Evolutionary conservation across 2,329 filamentous ascomycete genomes (phyloP), one percentile per base, ranked within the genome.

Genomic region (Byssoonygena ceratinophila): DNA sequence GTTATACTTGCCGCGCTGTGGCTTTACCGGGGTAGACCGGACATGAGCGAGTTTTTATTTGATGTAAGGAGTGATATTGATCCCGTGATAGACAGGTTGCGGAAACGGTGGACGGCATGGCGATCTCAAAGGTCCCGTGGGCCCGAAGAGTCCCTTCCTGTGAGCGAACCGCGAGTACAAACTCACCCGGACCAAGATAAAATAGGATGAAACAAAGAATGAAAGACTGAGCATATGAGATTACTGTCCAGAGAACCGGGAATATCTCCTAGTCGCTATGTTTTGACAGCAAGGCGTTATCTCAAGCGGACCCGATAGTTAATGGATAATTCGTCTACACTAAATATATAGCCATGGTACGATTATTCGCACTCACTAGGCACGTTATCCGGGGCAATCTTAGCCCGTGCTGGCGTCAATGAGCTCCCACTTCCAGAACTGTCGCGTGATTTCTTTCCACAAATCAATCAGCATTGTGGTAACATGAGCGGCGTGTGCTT

Each of bases 401-500:
- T 20, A 37, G 4, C 20, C 8, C 18, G 18, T 9, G 37, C 22
- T 29, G 14, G 50, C 23, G 12, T 36, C 46, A 40, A 58, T 54
- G 11, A 59, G 46, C 46, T 61, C 59, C 65, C 64, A 67, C n/a
- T 53, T 36, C 48, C 58, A 58, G 37, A 71, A 52, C 45, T 68
- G 65, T 18, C 61, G 59, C 50, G 63, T 67, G 16, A 72, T 59
- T 2, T 55, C 58, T 9, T 60, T 62, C 69, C 69, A 72, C 50
- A 65, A 56, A 22, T 59, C 60, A 41, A 71, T 58, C 54, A 72
- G 49, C 59, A 70, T 62, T 23, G 49, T 56, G 46, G 61, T 61
- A 25, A 70, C 63, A 25, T 61, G 59, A 25, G 61, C 59, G 18
- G 61, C 58, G 16, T 65, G 52, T 53, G 41, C 52, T 18, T 55